phyloP scores from a whole-genome alignment of 139 green algal genomes.

The Coccomyxa sp. region DNA sequence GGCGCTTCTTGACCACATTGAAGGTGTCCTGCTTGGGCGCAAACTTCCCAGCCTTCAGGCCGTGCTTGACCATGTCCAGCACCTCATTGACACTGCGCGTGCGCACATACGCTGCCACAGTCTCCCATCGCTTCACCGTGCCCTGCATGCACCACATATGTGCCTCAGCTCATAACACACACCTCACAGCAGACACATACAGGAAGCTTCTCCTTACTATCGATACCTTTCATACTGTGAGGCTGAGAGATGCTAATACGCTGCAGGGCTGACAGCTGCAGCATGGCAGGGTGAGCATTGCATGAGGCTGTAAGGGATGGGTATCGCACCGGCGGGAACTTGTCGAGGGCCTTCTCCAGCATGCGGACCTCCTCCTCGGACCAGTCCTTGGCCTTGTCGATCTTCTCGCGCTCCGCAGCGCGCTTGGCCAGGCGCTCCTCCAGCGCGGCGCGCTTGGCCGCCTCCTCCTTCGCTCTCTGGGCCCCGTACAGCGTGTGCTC shows the following conservation, averaged over 20 bases:
- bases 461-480: slow-evolving; percentile 25
- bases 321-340: slow-evolving; percentile 76
- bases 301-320: background rate
- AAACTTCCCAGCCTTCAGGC: slow-evolving; percentile 34
- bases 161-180: background rate
- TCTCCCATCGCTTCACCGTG: slow-evolving; percentile 78
- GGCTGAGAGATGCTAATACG: too few species aligned
- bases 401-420: slow-evolving; percentile 11
- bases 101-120: slow-evolving; percentile 69
- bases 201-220: too few species aligned
- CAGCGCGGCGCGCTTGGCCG: slow-evolving; percentile 9
- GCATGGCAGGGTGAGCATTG: background rate
- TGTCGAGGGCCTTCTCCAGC: slow-evolving; percentile 88
- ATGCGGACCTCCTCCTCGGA: slow-evolving; percentile 83
- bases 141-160: slow-evolving; percentile 34
- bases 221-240: too few species aligned
- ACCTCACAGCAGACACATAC: too few species aligned
- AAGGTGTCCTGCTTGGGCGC: background rate
- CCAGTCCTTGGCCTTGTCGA: slow-evolving; percentile 48
- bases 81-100: slow-evolving; percentile 81
- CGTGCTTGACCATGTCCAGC: slow-evolving; percentile 82
- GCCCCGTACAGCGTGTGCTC: slow-evolving; percentile 11
- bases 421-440: slow-evolving; percentile 22
- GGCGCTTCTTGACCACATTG: slow-evolving; percentile 21
- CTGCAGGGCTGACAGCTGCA: too few species aligned